These are phyloP conservation scores for Thymus mandschuricus DNA, from an alignment of 257 asterid species.

Conservation along the genomic window DNA sequence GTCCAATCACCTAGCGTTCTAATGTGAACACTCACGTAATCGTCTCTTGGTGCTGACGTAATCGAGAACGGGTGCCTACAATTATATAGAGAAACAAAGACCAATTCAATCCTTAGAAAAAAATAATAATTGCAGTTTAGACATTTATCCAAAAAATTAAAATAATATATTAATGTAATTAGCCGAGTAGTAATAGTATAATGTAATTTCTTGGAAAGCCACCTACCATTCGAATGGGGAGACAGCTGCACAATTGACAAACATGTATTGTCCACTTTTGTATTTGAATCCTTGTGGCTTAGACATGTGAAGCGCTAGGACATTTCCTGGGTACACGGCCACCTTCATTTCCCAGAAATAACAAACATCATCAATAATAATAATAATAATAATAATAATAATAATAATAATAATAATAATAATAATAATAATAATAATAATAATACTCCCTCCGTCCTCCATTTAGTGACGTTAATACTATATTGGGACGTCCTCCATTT, in stretches of 20 bases:
- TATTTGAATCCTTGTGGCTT: conserved; percentile 77
- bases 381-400: too few relatives aligned
- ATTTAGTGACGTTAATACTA: too few relatives aligned
- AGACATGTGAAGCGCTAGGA: conserved; percentile 67
- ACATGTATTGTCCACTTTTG: conserved; percentile 74
- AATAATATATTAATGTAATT: not conserved
- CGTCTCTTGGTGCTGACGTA: conserved; percentile 90
- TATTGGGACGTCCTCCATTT: too few relatives aligned
- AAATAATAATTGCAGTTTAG: not conserved
- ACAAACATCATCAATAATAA: not conserved
- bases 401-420: too few relatives aligned
- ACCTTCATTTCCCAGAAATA: conserved; percentile 39
- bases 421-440: too few relatives aligned
- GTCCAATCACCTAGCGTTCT: conserved; percentile 97
- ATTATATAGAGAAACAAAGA: not conserved
- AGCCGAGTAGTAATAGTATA: not conserved
- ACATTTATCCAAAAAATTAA: not conserved
- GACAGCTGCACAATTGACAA: conserved; percentile 66
- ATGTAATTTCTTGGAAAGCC: not conserved
- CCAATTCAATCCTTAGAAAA: not conserved
- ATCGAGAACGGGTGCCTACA: conserved; percentile 95
- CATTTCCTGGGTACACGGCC: conserved; percentile 77
- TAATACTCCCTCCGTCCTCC: too few relatives aligned
- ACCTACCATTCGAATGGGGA: conserved; percentile 74
- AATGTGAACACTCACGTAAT: conserved; percentile 86